Evolutionary conservation across 2,329 filamentous ascomycete genomes (phyloP), one percentile per base, ranked within the genome.

Genomic region (Colletotrichum lentis): DNA sequence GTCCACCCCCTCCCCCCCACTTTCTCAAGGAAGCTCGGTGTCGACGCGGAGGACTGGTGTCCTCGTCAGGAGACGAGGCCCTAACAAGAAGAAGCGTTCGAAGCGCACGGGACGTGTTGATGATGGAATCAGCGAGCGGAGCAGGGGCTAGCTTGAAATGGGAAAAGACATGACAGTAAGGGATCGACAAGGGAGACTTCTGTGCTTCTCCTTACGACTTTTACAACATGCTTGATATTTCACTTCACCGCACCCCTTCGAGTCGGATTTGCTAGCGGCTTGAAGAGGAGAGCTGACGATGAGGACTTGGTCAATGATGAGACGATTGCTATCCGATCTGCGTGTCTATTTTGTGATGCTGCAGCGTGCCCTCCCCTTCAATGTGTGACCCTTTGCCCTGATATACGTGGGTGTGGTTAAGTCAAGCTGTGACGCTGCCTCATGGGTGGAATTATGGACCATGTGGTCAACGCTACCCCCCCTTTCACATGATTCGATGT

Each of bases 231-330:
- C n/a, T 58, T 24, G 12, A 27, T 59, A 46, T 39, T 22, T 47
- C 16, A 55, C 14, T n/a, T 22, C 24, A 27, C 20, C n/a, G 50
- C 46, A 52, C 5, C 24, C 16, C 14, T 35, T 18, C 14, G 43
- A 47, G 27, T 18, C 55, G 12, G 44, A 18, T 47, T 20, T 49
- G 43, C 53, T 50, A 37, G 44, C 37, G 43, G 61, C 57, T 62
- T 55, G 46, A 69, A n/a, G 43, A 49, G 55, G 27, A 43, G 46
- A 49, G 20, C n/a, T 24, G 31, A 49, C 47, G 41, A 50, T 39
- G 55, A 54, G 49, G 63, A 58, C 44, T 39, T 59, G 62, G 44
- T 44, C 67, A 71, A 71, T 67, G 69, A 67, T 39, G 67, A 67
- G 59, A 71, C 22, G 69, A 71, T 61, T 67, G 47, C 47, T 67